A percentile compares a stretch with the other conserved stretches of the same genome.
Conservation (phyloP, 768 basidiomycete genomes). For the Pleurotus cornucopiae region DNA sequence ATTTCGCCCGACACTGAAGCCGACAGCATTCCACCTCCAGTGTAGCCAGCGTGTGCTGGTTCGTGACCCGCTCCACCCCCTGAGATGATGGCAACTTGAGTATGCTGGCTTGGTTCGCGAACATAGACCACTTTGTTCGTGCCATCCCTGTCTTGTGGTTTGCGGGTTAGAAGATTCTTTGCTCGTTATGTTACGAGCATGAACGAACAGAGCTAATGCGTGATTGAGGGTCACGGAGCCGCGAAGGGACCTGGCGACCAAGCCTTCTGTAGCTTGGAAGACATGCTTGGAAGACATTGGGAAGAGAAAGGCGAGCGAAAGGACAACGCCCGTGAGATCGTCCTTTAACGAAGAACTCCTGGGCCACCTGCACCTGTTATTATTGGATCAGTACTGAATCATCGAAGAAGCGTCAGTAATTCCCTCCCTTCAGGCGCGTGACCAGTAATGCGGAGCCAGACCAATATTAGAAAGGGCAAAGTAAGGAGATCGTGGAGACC, state of each 20-base stretch:
- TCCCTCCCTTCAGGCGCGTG: too few species aligned
- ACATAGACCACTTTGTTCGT: conserved; percentile 32
- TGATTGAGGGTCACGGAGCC: conserved; percentile 40
- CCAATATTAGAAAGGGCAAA: too few species aligned
- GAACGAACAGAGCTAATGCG: conserved; percentile 24
- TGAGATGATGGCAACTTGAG: conserved; percentile 36
- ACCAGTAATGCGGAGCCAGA: too few species aligned
- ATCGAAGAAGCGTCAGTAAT: too few species aligned
- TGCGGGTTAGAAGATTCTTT: not conserved
- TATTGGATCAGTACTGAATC: too few species aligned
- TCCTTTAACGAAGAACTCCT: not conserved
- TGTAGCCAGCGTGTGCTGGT: conserved; percentile 54
- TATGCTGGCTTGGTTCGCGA: conserved; percentile 13
- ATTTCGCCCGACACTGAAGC: conserved; percentile 59
- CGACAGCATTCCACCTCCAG: conserved; percentile 51
- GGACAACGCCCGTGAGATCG: not conserved
- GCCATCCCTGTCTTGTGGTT: conserved; percentile 25
- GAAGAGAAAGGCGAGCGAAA: conserved; percentile 9
- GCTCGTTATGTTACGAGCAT: not conserved
- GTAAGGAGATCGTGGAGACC: too few species aligned
- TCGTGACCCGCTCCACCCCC: conserved; percentile 58
- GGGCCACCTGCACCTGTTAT: too few species aligned
- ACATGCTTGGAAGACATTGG: conserved; percentile 40
- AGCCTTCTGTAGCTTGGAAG: conserved; percentile 33
- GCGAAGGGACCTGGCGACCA: conserved; percentile 38